A percentile compares a stretch with the other conserved stretches of the same genome.
Evolutionary conservation across 176 grass and related monocot species (phyloP).

Genomic region (Musa troglodytarum): DNA sequence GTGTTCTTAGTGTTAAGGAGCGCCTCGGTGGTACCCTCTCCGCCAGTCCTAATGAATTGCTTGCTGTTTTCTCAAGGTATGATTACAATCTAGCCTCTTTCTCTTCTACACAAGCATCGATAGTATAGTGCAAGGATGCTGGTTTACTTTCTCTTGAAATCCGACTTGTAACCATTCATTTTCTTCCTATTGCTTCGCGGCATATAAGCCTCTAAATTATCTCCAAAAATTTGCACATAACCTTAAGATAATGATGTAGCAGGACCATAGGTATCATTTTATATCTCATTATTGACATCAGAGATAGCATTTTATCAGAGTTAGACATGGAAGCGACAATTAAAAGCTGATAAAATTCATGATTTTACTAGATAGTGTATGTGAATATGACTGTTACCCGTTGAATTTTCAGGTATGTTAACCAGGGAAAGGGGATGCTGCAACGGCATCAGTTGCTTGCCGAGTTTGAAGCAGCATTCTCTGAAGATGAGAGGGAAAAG

Average conservation of each 20-base stretch:
- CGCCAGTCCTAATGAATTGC: slow-evolving; percentile 86
- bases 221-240: no score
- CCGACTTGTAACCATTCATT: background rate
- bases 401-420: slow-evolving; percentile 46
- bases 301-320: background rate
- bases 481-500: slow-evolving; percentile 62
- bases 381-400: background rate
- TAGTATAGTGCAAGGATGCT: background rate
- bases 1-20: slow-evolving; percentile 71
- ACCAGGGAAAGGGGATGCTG: slow-evolving; percentile 93
- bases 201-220: background rate
- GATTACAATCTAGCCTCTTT: background rate
- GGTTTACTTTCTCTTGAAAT: slow-evolving; percentile 12
- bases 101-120: background rate
- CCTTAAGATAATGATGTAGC: no score
- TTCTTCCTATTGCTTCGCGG: no score
- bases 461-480: slow-evolving; percentile 59
- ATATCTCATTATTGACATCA: background rate
- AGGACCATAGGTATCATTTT: background rate
- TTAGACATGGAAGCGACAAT: background rate
- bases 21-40: slow-evolving; percentile 68
- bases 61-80: slow-evolving; percentile 85
- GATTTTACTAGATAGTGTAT: background rate
- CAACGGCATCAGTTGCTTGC: slow-evolving; percentile 79
- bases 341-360: background rate